Conservation (phyloP, 176 grass and related monocot genomes). For the Juncus effusus region DNA sequence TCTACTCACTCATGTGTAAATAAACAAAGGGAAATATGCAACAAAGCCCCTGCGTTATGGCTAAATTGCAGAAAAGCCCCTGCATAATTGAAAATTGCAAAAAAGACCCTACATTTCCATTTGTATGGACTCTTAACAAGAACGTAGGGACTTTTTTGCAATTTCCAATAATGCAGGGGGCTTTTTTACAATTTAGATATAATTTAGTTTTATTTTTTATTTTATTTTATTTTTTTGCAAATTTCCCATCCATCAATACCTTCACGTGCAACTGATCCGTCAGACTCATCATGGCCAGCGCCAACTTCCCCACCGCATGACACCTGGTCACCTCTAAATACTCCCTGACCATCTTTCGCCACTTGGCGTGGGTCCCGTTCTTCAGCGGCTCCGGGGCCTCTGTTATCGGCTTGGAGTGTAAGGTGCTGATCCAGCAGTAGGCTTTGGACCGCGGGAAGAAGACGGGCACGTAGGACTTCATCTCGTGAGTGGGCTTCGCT, state of each 20-base stretch:
- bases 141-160: too few relatives aligned
- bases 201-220: too few relatives aligned
- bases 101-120: too few relatives aligned
- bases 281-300: conserved; percentile 76
- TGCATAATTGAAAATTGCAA: too few relatives aligned
- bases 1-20: too few relatives aligned
- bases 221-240: too few relatives aligned
- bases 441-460: conserved; percentile 90
- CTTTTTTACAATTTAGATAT: too few relatives aligned
- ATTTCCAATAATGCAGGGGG: too few relatives aligned
- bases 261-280: conserved; percentile 72
- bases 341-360: conserved; percentile 86
- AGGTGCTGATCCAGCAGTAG: conserved; percentile 90
- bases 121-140: too few relatives aligned
- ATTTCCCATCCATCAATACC: conserved; percentile 24
- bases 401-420: conserved; percentile 67
- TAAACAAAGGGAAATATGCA: too few relatives aligned
- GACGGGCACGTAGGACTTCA: conserved; percentile 78
- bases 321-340: conserved; percentile 48
- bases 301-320: conserved; percentile 81
- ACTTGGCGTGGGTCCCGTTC: conserved; percentile 81
- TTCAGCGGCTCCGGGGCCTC: conserved; percentile 64
- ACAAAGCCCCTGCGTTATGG: too few relatives aligned
- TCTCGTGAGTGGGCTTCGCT: conserved; percentile 84
- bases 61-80: too few relatives aligned